Conservation (phyloP, 176 grass and related monocot genomes). For the Phoenix dactylifera region DNA sequence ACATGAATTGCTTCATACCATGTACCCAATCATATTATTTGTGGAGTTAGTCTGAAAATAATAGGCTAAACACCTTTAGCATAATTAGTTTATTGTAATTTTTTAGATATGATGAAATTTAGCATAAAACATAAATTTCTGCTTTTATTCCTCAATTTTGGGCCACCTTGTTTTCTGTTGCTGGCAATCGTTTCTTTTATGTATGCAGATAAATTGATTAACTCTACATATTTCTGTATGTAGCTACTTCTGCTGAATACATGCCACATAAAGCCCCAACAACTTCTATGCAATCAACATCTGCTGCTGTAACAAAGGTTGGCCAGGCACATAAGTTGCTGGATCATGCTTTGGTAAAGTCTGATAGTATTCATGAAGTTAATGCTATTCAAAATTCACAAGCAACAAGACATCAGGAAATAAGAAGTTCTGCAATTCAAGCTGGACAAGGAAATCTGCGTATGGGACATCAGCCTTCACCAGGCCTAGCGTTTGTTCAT, state of each 20-base stretch:
- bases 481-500: constrained; percentile 32
- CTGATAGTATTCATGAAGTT: constrained; percentile 13
- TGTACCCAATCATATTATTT: no score
- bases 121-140: no score
- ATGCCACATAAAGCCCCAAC: constrained; percentile 11
- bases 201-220: neutral
- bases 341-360: constrained; percentile 35
- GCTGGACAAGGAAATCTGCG: constrained; percentile 27
- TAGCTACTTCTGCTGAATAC: constrained; percentile 12
- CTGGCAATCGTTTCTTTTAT: no score
- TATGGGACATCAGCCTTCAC: constrained; percentile 47
- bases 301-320: constrained; percentile 22
- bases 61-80: no score
- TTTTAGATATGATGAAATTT: no score
- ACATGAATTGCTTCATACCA: no score
- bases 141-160: no score
- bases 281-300: constrained; percentile 2
- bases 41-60: no score
- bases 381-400: constrained; percentile 33
- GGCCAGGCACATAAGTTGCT: constrained; percentile 34
- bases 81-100: no score
- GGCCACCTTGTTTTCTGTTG: no score
- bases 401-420: constrained; percentile 32
- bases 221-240: neutral
- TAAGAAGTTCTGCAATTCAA: constrained; percentile 36